Base-by-base conservation (phyloP, 345 rosid species). In the Eucalyptus albens region DNA sequence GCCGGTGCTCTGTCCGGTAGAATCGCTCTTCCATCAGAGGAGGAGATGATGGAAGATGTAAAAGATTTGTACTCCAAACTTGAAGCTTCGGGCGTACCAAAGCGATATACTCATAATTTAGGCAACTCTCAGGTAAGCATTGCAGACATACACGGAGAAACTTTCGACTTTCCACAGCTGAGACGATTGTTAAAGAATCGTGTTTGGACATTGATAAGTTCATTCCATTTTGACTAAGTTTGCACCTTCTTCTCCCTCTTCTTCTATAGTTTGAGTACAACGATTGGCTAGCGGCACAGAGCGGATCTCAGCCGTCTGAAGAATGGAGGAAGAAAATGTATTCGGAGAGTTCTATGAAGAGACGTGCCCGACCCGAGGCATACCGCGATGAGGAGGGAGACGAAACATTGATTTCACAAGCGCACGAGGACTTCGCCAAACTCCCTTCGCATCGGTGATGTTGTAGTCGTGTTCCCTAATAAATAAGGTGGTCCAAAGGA, bases 1-100 rank as follows among this genome's bases (percentile, higher is more conserved):
- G 97, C 99, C 2, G 95, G 97, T 88, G 93, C 91, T 90, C 90
- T 96, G 89, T 96, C 97, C 15, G 98, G 98, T 91, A 93, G 96
- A 53, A 90, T 95, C n/a, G 85, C 47, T 22, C 97, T 96, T 88
- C 98, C 99, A 40, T 92, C 94, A 1, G 89, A 91, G 72, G 94
- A 94, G 90, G 94, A 95, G 89, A 97, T 97, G 99, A 93, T 92
- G 94, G 92, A 93, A 83, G 96, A 94, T 51, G 88, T 94, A 47
- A 88, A 92, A 88, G 89, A 92, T 40, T 94, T 95, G 26, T 96
- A 96, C 69, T 60, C 91, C 6, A 47, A 89, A n/a, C 96, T 95
- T n/a, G 97, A 96, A 93, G 93, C 95, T 49, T 90, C 91, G 60
- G 94, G 96, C 33, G 80, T 90, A 82, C 95, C 98, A 21, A 96